Percentiles rank a stretch among this genome's conserved stretches.
Evolutionary conservation across 2,329 filamentous ascomycete species (phyloP).

Genomic region (Calonectria pteridis): DNA sequence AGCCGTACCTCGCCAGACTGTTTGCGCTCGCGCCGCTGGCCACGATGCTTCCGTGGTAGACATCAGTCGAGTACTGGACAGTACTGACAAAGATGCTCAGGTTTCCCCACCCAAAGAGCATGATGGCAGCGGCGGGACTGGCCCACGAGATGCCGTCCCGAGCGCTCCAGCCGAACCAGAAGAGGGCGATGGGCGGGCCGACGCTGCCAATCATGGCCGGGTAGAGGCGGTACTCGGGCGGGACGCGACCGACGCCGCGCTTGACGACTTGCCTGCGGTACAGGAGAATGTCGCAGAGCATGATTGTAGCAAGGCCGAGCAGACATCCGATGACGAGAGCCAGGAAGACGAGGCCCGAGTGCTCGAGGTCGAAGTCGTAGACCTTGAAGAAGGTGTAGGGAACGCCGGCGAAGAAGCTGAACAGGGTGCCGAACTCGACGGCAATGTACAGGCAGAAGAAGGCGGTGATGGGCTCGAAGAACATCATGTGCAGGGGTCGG

Average conservation of each 20-base stretch:
- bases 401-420: conserved; percentile 65
- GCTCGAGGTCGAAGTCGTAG: conserved; percentile 58
- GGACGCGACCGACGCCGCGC: conserved; percentile 52
- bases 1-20: conserved; percentile 65
- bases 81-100: conserved; percentile 69
- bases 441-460: conserved; percentile 65
- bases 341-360: conserved; percentile 60
- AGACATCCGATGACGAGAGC: conserved; percentile 60
- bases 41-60: conserved; percentile 66
- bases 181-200: conserved; percentile 65
- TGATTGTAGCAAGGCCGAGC: conserved; percentile 56
- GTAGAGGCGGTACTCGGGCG: conserved; percentile 70
- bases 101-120: conserved; percentile 72
- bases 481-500: conserved; percentile 68
- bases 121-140: conserved; percentile 62
- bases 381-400: conserved; percentile 61
- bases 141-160: conserved; percentile 61
- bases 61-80: conserved; percentile 66
- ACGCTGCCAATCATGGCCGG: conserved; percentile 69
- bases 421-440: conserved; percentile 65
- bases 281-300: conserved; percentile 55
- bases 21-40: conserved; percentile 73
- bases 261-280: conserved; percentile 54
- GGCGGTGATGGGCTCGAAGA: conserved; percentile 73
- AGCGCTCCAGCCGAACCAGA: conserved; percentile 73